Percentiles rank a stretch among this genome's conserved stretches.
These are phyloP conservation scores for Trifolium subterraneum DNA, from an alignment of 306 rosid species.

Conservation along the genomic window DNA sequence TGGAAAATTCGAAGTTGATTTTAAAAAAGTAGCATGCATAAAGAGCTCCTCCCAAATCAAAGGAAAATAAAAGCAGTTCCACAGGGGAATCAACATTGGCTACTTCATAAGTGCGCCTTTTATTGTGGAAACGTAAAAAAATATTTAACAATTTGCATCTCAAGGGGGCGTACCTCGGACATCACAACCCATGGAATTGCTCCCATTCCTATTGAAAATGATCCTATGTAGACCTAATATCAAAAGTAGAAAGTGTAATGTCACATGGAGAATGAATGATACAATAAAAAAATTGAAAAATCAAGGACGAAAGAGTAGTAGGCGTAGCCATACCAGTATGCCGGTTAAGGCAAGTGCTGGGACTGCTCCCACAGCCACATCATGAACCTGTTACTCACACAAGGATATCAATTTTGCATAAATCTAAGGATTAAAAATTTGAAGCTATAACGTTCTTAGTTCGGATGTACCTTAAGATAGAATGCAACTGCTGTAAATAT, in stretches of 20 bases:
- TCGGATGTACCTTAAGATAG: conserved; percentile 66
- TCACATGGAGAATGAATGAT: conserved; percentile 13
- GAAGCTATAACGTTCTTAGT: conserved; percentile 18
- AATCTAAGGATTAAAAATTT: conserved; percentile 21
- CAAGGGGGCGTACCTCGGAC: conserved; percentile 75
- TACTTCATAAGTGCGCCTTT: too few species aligned
- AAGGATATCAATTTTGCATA: conserved; percentile 28
- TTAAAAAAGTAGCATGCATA: conserved; percentile 22
- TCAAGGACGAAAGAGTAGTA: conserved; percentile 19
- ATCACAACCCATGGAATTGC: conserved; percentile 96
- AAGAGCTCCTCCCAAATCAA: neutral
- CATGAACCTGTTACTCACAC: conserved; percentile 59
- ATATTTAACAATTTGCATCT: too few species aligned
- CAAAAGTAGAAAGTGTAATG: conserved; percentile 24
- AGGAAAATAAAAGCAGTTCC: neutral
- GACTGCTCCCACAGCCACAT: conserved; percentile 48
- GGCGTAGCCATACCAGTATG: conserved; percentile 58
- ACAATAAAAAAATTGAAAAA: neutral
- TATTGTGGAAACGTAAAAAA: too few species aligned
- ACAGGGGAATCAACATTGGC: too few species aligned
- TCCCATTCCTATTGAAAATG: conserved; percentile 92
- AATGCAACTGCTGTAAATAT: conserved; percentile 67
- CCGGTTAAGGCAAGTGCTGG: conserved; percentile 73
- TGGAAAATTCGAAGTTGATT: too few species aligned
- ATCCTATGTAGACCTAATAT: conserved; percentile 70